Base-by-base conservation (phyloP, 768 basidiomycete species). In the Serendipita sp. region DNA sequence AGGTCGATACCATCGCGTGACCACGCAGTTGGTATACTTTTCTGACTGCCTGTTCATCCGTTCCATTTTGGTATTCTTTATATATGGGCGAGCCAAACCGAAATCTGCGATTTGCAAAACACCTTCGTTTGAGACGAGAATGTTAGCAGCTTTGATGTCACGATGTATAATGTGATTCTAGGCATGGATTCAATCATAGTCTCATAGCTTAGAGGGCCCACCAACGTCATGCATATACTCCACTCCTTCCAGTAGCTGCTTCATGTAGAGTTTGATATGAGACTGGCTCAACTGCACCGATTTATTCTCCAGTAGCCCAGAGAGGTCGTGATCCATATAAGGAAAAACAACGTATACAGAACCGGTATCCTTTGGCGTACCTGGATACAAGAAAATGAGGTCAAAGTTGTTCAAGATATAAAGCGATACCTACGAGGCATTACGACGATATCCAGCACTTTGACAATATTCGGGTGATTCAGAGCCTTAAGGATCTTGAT, bases 261-360 rank as follows among this genome's bases (percentile, higher is more conserved):
- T 87, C 85, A 95, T 90, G 74, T 97, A 95, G 34, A 95, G 77
- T 76, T 98, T 99, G 75, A 97, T 93, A 67, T 92, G 85, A 69
- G 86, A 86, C 5, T 86, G 84, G 60, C 82, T 81, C 2, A 95
- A 77, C 69, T 86, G 86, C 66, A 93, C 93, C 32, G 88, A 82
- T 66, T 89, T 86, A 71, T 98, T 97, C 74, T 94, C 91, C 66
- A 99, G 76, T 45, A 98, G 74, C 2, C 96, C 96, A 1, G 95
- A 92, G 10, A 99, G 83, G 75, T 99, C 96, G 70, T 99, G 95
- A 70, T 98, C 96, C 96, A 98, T 98, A 75, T 97, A 99, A 0
- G 96, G 96, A 71, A 98, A 99, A 46, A 97, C 95, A 92, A 98
- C 96, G 75, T 90, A 96, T 13, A 97, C 90, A 3, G 89, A 90